Evolutionary conservation across 192 early-diverging fungal genomes (phyloP), one percentile per base, ranked within the genome.

Genomic region (Backusella mclennaniae): DNA sequence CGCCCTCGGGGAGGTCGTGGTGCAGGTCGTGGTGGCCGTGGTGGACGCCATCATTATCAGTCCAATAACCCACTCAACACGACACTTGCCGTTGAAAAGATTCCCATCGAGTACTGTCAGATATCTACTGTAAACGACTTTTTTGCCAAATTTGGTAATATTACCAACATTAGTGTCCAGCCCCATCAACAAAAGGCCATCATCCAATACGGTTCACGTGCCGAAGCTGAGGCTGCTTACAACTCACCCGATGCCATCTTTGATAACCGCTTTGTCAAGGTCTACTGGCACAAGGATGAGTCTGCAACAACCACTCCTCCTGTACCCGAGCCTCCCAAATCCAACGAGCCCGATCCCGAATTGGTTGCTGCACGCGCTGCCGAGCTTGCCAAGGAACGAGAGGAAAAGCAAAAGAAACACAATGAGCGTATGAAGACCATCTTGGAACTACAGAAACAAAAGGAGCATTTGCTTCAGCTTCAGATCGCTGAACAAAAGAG

Each of bases 251-350:
- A 93, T 17, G 86, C 90, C 11, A 92, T 96, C 41, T 96, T 96
- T 84, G 92, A 86, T 21, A 96, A 96, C 79, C 89, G 95, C 26
- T 96, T 96, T 75, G 94, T 96, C 63, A 93, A 93, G 73, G 89
- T 96, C n/a, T 95, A 88, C 79, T 95, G 93, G 91, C 82, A 89
- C 38, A 85, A 84, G 12, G 85, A 83, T 39, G 87, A 88, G 9
- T 26, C 80, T 23, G 74, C 83, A 33, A 19, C 29, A 12, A 35
- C 35, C 21, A 5, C 56, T 35, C 33, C 63, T 8, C 33, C 79
- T 15, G 49, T 49, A 15, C 73, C 70, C 15, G 79, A 68, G 1
- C 59, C 74, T 12, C 56, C 74, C 2, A 74, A 85, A 19, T 59
- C 80, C 12, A 76, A 79, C 9, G 82, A 84, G 8, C 70, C 87